Percentiles rank a stretch among this genome's conserved stretches.
Conservation (phyloP, 352 stramenopile species). For the Globisporangium abappressorium region DNA sequence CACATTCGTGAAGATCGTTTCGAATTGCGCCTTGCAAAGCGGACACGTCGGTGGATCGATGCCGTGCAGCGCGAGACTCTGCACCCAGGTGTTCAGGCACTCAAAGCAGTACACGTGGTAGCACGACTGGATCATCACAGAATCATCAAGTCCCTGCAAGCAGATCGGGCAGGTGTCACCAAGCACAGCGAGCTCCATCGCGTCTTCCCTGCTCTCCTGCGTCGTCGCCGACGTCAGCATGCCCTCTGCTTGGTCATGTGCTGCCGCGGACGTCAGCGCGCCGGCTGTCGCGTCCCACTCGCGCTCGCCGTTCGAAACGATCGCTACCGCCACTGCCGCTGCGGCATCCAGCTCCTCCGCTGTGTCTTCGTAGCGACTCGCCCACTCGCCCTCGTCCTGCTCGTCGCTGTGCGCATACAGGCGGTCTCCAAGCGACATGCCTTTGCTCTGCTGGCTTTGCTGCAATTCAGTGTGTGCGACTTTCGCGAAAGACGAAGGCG, state of each 20-base stretch:
- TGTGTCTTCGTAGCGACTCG: constrained; percentile 23
- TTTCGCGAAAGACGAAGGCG: background rate
- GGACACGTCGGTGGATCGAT: constrained; percentile 53
- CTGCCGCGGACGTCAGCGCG: constrained; percentile 19
- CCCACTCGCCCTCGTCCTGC: constrained; percentile 54
- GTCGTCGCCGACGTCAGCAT: constrained; percentile 12
- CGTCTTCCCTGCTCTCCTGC: constrained; percentile 20
- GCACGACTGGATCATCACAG: constrained; percentile 59
- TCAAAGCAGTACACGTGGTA: constrained; percentile 76
- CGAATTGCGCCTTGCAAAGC: constrained; percentile 65
- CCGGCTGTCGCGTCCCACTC: constrained; percentile 20
- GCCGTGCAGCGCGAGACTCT: constrained; percentile 55
- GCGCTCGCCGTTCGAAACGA: constrained; percentile 7
- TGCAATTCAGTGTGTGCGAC: background rate
- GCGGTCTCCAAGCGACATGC: constrained; percentile 40
- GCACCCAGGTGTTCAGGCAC: constrained; percentile 62
- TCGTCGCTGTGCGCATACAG: constrained; percentile 19
- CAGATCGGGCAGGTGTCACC: constrained; percentile 75
- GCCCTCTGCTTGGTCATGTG: constrained; percentile 8
- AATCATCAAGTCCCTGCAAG: constrained; percentile 47
- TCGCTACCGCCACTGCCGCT: background rate
- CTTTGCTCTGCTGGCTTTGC: background rate
- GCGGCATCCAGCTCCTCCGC: constrained; percentile 1
- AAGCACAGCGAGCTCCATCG: constrained; percentile 49
- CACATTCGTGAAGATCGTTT: constrained; percentile 56